A percentile compares a stretch with the other conserved stretches of the same genome.
These are phyloP conservation scores for Chimonanthus salicifolius DNA, from an alignment of 164 flowering plant species.

Conservation along the genomic window DNA sequence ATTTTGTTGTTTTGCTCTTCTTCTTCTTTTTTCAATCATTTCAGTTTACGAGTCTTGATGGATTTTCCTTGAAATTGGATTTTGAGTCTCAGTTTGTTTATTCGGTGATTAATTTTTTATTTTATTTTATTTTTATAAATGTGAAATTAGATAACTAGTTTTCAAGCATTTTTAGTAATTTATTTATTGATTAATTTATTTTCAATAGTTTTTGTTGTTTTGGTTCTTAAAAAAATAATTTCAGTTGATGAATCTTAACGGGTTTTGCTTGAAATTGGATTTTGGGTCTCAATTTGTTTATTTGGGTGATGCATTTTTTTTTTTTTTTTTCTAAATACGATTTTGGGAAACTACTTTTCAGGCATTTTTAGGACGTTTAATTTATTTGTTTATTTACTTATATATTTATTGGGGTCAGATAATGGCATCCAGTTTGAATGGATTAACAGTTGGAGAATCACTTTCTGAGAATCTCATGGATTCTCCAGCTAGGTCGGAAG, in stretches of 20 bases:
- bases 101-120: background rate
- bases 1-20: background rate
- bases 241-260: background rate
- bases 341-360: background rate
- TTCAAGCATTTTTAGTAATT: background rate
- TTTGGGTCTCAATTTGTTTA: background rate
- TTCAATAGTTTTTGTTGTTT: background rate
- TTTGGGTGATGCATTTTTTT: background rate
- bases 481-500: slow-evolving; percentile 76
- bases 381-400: background rate
- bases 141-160: background rate
- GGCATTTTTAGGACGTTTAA: background rate
- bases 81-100: background rate
- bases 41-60: background rate
- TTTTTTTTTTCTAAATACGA: background rate
- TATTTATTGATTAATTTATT: background rate
- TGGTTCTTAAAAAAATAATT: background rate
- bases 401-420: slow-evolving; percentile 37
- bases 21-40: background rate
- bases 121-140: too few relatives aligned
- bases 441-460: slow-evolving; percentile 80
- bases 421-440: slow-evolving; percentile 95
- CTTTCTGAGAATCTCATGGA: slow-evolving; percentile 65
- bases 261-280: background rate
- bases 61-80: background rate